Conservation (phyloP, 805 yeast species). For the Candida tallmaniae region DNA sequence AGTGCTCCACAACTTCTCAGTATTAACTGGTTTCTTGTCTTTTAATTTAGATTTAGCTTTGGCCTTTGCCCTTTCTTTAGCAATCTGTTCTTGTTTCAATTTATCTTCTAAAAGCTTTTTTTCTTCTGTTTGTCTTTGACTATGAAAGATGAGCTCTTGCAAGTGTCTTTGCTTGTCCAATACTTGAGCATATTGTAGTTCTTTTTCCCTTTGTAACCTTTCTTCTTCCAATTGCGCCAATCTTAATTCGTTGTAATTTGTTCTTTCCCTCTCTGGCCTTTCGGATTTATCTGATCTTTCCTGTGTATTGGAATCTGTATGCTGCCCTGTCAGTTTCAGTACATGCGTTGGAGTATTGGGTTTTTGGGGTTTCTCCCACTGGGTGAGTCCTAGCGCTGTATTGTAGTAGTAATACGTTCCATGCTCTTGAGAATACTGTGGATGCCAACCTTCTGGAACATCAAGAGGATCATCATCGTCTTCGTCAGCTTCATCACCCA, state of each 20-base stretch:
- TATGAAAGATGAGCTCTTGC: conserved; percentile 32
- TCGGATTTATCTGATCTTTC: conserved; percentile 30
- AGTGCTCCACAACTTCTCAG: conserved; percentile 37
- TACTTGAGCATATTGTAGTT: conserved; percentile 28
- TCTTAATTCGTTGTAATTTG: conserved; percentile 15
- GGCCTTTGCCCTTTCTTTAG: conserved; percentile 14
- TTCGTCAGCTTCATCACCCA: not conserved
- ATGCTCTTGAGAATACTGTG: conserved; percentile 44
- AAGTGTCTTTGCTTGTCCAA: conserved; percentile 31
- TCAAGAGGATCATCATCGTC: conserved; percentile 1
- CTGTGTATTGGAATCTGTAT: not conserved
- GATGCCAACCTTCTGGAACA: conserved; percentile 66
- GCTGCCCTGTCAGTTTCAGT: too few relatives aligned
- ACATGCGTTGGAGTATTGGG: too few relatives aligned
- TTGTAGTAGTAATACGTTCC: conserved; percentile 53
- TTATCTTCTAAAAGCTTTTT: conserved; percentile 23
- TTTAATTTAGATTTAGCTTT: conserved; percentile 9
- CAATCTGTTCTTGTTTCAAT: conserved; percentile 18
- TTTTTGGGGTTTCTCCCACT: conserved; percentile 56
- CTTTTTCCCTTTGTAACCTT: conserved; percentile 26
- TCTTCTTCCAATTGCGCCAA: conserved; percentile 32
- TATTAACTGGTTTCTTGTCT: not conserved
- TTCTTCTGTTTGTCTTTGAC: conserved; percentile 26
- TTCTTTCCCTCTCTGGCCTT: conserved; percentile 5
- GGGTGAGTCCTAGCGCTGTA: conserved; percentile 40